Percentiles rank a stretch among this genome's conserved stretches.
These are phyloP conservation scores for Sindora glabra DNA, from an alignment of 306 rosid genomes.

Conservation along the genomic window DNA sequence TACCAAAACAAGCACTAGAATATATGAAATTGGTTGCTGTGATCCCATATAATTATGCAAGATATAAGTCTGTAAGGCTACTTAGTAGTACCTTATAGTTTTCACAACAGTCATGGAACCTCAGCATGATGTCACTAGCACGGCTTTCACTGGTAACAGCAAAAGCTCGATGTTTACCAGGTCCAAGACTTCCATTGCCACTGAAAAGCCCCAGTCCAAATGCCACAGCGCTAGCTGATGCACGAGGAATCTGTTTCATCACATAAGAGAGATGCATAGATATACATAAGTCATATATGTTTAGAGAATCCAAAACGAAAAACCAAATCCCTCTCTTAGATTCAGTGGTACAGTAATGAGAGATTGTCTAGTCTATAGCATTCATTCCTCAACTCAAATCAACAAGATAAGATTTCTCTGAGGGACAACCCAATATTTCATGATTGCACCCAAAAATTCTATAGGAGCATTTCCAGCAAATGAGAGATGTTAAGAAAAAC, in stretches of 20 bases:
- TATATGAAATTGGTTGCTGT: background rate
- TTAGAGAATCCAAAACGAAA: background rate
- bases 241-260: slow-evolving; percentile 67
- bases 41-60: background rate
- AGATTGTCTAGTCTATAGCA: too few species aligned
- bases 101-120: slow-evolving; percentile 70
- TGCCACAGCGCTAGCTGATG: slow-evolving; percentile 96
- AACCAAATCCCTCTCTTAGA: background rate
- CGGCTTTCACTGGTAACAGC: slow-evolving; percentile 82
- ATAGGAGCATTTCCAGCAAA: background rate
- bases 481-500: background rate
- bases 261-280: background rate
- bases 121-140: slow-evolving; percentile 67
- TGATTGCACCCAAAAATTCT: background rate
- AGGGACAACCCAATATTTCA: background rate
- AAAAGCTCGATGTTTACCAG: slow-evolving; percentile 70
- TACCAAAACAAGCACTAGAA: too few species aligned
- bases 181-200: slow-evolving; percentile 81
- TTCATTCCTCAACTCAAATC: too few species aligned
- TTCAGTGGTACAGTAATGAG: too few species aligned
- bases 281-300: slow-evolving; percentile 10
- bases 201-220: slow-evolving; percentile 87
- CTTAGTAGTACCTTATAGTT: slow-evolving; percentile 92
- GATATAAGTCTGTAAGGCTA: too few species aligned
- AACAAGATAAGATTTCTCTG: background rate